Evolutionary conservation across 2,329 filamentous ascomycete species (phyloP), one percentile per base, ranked within the genome.

Genomic region (Aspergillus texensis): DNA sequence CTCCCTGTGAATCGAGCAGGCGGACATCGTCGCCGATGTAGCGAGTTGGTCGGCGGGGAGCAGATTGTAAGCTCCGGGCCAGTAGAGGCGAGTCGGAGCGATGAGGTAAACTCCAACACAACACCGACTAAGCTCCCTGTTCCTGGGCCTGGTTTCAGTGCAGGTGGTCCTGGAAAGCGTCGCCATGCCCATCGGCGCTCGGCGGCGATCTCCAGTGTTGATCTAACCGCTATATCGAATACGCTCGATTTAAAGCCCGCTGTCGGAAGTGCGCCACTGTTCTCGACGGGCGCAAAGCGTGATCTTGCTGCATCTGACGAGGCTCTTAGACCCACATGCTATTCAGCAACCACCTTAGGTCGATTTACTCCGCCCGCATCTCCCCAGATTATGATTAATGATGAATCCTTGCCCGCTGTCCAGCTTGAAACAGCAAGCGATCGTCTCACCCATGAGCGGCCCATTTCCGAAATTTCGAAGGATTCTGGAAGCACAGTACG

Each of bases 181-280:
- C 88, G 90, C 19, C 92, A 96, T 77, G 87, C 86, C 21, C 94
- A 97, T 75, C 88, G 92, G 63, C 88, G 94, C 64, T 97, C 94
- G 30, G 85, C 80, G 64, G 91, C 92, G 5, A 89, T 97, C 57
- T 97, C 93, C 1, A 91, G 89, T 62, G 91, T 94, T 73, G 94
- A 97, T 73, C 79, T 97, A 26, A 84, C 83, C 30, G 81, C 85
- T 50, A 83, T 84, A 56, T 75, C 84, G 19, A 80, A 83, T 53
- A 79, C 83, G 24, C 70, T 79, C 21, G 74, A 74, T n/a, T 66
- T 73, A 26, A 76, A 74, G 60, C 68, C 75, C 9, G 80, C 83
- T 58, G 85, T 85, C 6, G 89, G 82, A 70, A 93, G 89, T 71
- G 89, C 89, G 16, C 83, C 84, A 11, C 77, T 73, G 45, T 82